Percentiles rank a stretch among this genome's conserved stretches.
Evolutionary conservation across 139 green algal species (phyloP).

Genomic region (Micractinium conductrix): DNA sequence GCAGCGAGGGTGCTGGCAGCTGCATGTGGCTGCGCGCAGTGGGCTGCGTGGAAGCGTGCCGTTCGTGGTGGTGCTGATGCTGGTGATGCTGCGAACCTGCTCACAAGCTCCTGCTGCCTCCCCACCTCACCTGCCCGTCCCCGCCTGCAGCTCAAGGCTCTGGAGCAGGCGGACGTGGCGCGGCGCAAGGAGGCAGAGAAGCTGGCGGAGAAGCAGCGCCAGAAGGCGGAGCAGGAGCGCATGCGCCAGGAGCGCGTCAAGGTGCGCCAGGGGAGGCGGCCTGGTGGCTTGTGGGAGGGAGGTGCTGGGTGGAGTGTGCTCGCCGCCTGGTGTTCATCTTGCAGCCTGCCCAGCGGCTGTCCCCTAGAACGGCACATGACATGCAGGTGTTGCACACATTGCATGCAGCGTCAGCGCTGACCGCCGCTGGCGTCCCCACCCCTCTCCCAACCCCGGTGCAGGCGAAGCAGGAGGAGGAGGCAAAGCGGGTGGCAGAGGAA

Average conservation of each 20-base stretch:
- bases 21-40: background rate
- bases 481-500: conserved; percentile 42
- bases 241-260: conserved; percentile 48
- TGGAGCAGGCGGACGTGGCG: conserved; percentile 71
- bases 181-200: conserved; percentile 59
- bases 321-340: background rate
- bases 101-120: background rate
- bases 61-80: background rate
- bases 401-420: too few species aligned
- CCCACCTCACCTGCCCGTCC: background rate
- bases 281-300: background rate
- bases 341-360: background rate
- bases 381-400: background rate
- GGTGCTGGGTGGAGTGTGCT: background rate
- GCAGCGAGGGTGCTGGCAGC: too few species aligned
- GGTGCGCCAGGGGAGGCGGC: background rate
- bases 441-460: too few species aligned
- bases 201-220: conserved; percentile 48
- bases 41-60: background rate
- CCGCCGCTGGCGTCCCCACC: too few species aligned
- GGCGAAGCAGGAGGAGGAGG: conserved; percentile 62
- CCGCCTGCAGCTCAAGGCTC: conserved; percentile 67
- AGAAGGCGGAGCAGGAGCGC: conserved; percentile 55
- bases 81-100: background rate
- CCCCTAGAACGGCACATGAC: too few species aligned